phyloP scores from a whole-genome alignment of 2,329 filamentous ascomycete genomes.

The Talaromyces atroroseus region DNA sequence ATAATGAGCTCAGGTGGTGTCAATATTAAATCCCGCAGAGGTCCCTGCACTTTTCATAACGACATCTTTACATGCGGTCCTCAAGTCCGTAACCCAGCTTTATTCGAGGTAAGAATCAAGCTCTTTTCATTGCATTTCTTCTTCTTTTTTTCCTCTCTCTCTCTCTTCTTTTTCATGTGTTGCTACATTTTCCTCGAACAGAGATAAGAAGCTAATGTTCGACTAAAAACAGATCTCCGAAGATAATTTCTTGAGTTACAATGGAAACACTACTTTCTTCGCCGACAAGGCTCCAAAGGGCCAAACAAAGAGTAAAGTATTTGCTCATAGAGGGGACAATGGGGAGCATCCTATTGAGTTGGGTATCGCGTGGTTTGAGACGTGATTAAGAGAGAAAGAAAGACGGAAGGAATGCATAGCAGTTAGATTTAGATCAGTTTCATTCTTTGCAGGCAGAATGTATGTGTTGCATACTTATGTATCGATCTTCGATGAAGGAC shows the following conservation, averaged over 20 bases:
- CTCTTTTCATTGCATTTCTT: neutral
- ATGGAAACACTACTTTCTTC: slow-evolving; percentile 32
- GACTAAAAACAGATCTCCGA: slow-evolving; percentile 19
- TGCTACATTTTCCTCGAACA: too few species aligned
- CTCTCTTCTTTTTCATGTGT: too few species aligned
- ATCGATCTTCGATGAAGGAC: too few species aligned
- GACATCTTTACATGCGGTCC: slow-evolving; percentile 52
- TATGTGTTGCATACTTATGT: neutral
- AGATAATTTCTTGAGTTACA: slow-evolving; percentile 29
- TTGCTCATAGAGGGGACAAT: slow-evolving; percentile 22
- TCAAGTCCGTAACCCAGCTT: slow-evolving; percentile 22
- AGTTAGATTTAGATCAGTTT: neutral
- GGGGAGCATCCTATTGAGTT: slow-evolving; percentile 27
- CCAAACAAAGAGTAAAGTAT: slow-evolving; percentile 29
- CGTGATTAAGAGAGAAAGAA: too few species aligned
- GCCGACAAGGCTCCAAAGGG: slow-evolving; percentile 35
- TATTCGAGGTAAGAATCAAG: slow-evolving; percentile 25
- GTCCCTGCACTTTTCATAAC: slow-evolving; percentile 51
- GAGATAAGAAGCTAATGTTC: neutral
- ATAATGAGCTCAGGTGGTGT: slow-evolving; percentile 31
- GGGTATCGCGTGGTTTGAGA: slow-evolving; percentile 27
- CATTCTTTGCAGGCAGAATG: neutral
- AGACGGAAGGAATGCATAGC: neutral
- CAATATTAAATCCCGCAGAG: slow-evolving; percentile 55
- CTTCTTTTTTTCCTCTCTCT: neutral